Base-by-base conservation (phyloP, 2,329 filamentous ascomycete species). In the Aspergillus ustus region DNA sequence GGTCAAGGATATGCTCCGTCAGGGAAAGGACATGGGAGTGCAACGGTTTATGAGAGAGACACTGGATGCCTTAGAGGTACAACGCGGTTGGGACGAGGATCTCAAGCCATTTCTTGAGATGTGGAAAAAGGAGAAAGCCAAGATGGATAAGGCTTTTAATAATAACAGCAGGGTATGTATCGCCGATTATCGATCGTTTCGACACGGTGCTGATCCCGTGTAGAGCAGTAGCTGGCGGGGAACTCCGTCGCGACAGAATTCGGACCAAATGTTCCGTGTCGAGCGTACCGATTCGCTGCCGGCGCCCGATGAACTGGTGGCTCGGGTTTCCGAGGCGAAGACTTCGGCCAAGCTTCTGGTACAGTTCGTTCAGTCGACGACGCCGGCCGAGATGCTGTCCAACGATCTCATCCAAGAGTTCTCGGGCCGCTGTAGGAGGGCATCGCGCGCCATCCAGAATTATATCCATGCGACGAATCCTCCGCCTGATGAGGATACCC, bases 361-460 rank as follows among this genome's bases (percentile, higher is more conserved):
- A 56, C 94, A 99, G 77, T 89, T 97, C 7, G 88, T 97, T 19
- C 91, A 94, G 77, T 93, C 91, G 60, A 97, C 93, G 0, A 87
- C 92, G 0, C 83, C 90, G 0, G 80, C 84, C 15, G 93, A 97
- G 73, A 81, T 97, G 25, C 83, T 93, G 20, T 78, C 83, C 57
- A 94, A 96, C 72, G 94, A 97, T n/a, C 84, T 99, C 56, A 89
- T 97, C 74, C 91, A 89, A 73, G 95, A 99, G 79, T 98, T 99
- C 74, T 87, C 89, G 52, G 90, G 95, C 69, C 89, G 95, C 25
- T 98, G 94, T 73, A 87, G 89, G 65, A 86, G 87, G 59, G 94
- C 94, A 4, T 89, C 91, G 56, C 85, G 89, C 57, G 92, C 90
- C 72, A 88, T 98, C 69, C 93, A 97, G 72, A 83, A 84, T 34